Percentiles rank a stretch among this genome's conserved stretches.
phyloP scores from a whole-genome alignment of 2,329 filamentous ascomycete genomes.

The Beauveria sp. region DNA sequence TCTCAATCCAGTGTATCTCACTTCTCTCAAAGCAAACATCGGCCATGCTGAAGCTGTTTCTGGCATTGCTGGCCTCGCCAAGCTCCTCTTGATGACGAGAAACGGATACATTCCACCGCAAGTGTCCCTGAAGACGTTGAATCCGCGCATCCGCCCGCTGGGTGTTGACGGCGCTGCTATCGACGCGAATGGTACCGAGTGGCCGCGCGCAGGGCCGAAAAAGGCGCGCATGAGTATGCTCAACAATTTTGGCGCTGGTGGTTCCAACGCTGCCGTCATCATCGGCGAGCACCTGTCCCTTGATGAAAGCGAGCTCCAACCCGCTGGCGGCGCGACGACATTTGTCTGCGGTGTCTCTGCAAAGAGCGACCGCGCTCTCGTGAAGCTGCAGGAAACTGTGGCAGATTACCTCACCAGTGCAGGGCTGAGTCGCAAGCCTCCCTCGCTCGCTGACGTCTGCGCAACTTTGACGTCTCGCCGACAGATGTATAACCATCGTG shows the following conservation, averaged over 20 bases:
- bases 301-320: background rate
- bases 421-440: background rate
- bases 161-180: background rate
- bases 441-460: background rate
- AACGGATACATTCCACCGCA: constrained; percentile 17
- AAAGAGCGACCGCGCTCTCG: background rate
- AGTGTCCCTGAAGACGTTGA: constrained; percentile 20
- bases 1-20: constrained; percentile 33
- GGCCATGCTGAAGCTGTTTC: constrained; percentile 21
- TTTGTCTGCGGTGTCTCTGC: background rate
- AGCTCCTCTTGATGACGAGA: constrained; percentile 21
- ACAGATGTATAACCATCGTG: background rate
- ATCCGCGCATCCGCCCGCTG: constrained; percentile 15
- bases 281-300: constrained; percentile 15
- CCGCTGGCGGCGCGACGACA: background rate
- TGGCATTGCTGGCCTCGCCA: constrained; percentile 19
- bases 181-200: background rate
- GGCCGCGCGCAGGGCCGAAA: constrained; percentile 2
- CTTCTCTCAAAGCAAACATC: constrained; percentile 20
- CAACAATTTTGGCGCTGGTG: constrained; percentile 28
- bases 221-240: constrained; percentile 19
- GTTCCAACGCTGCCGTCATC: constrained; percentile 19
- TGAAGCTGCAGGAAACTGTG: background rate
- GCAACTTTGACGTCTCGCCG: background rate
- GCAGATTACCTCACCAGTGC: background rate